Evolutionary conservation across 176 grass and related monocot genomes (phyloP).

Genomic region (Phoenix roebelenii): DNA sequence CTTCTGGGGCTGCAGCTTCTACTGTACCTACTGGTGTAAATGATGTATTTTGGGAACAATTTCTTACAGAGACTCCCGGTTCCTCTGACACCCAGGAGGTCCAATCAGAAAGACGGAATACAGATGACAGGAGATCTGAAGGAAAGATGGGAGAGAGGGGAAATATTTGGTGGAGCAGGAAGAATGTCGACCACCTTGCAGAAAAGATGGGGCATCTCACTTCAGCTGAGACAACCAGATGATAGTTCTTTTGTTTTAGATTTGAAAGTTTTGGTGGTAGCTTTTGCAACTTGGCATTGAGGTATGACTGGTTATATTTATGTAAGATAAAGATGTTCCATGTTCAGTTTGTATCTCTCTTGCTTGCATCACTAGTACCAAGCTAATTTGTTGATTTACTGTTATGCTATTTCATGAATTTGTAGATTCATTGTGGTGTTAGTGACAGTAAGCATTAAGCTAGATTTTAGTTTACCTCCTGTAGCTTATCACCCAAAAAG

Average conservation of each 20-base stretch:
- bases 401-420: too few relatives aligned
- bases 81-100: slow-evolving; percentile 40
- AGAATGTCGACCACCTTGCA: slow-evolving; percentile 41
- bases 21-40: slow-evolving; percentile 42
- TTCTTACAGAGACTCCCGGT: slow-evolving; percentile 77
- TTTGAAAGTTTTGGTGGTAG: not conserved
- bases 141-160: slow-evolving; percentile 17
- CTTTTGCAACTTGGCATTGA: not conserved
- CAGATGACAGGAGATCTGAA: slow-evolving; percentile 28
- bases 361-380: too few relatives aligned
- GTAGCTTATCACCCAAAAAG: too few relatives aligned
- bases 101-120: slow-evolving; percentile 56
- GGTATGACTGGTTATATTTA: not conserved
- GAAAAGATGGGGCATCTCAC: slow-evolving; percentile 59
- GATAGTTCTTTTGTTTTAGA: slow-evolving; percentile 4
- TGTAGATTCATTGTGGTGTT: too few relatives aligned
- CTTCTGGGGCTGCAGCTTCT: slow-evolving; percentile 6
- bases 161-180: slow-evolving; percentile 50
- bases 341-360: too few relatives aligned
- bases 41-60: slow-evolving; percentile 89
- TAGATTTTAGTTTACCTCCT: too few relatives aligned
- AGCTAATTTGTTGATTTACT: too few relatives aligned
- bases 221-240: slow-evolving; percentile 57
- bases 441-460: too few relatives aligned
- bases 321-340: too few relatives aligned